A percentile compares a stretch with the other conserved stretches of the same genome.
phyloP scores from a whole-genome alignment of 306 rosid genomes.

The Senna tora region DNA sequence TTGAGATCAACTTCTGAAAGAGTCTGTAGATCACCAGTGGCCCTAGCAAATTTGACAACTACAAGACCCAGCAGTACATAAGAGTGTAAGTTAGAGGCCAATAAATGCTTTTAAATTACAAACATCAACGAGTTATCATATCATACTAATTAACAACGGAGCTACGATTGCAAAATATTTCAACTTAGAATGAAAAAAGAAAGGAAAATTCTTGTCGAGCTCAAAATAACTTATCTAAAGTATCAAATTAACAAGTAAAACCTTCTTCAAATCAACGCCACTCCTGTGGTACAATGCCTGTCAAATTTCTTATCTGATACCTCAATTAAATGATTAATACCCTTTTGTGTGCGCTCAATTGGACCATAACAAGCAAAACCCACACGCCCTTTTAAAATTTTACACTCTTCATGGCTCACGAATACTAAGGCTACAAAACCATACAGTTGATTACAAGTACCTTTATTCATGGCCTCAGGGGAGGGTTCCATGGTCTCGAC shows the following conservation, averaged over 20 bases:
- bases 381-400: not conserved
- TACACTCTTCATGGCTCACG: too few relatives aligned
- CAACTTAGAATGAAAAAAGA: not conserved
- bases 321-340: not conserved
- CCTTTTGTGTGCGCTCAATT: too few relatives aligned
- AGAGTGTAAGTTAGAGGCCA: constrained; percentile 26
- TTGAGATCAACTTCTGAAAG: constrained; percentile 89
- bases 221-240: not conserved
- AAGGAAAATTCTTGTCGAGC: not conserved
- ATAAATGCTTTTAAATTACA: not conserved
- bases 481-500: constrained; percentile 82
- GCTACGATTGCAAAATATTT: not conserved
- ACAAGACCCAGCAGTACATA: constrained; percentile 24
- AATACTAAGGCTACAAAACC: not conserved
- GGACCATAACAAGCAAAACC: not conserved
- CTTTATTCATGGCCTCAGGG: constrained; percentile 77
- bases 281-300: not conserved
- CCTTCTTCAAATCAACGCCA: not conserved
- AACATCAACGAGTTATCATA: not conserved
- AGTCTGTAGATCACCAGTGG: constrained; percentile 93
- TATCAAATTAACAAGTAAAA: not conserved
- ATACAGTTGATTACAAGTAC: constrained; percentile 36
- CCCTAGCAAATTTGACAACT: constrained; percentile 87
- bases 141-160: not conserved
- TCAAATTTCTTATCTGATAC: not conserved